Evolutionary conservation across 805 yeast genomes (phyloP).

Genomic region (Clavispora phyllophila): DNA sequence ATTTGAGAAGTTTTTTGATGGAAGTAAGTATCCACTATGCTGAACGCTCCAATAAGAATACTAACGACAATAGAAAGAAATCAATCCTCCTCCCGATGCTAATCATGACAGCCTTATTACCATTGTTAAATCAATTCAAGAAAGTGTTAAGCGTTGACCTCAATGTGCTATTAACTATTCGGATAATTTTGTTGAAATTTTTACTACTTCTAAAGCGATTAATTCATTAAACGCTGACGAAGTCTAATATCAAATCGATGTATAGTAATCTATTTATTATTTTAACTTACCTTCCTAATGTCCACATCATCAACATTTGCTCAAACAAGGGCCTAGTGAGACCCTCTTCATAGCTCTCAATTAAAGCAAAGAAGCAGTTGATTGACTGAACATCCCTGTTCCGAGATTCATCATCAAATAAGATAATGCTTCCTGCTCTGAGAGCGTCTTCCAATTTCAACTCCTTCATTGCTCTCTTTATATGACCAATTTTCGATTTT

Average conservation of each 20-base stretch:
- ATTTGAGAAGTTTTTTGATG: slow-evolving; percentile 31
- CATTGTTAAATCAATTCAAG: slow-evolving; percentile 41
- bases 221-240: neutral
- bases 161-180: slow-evolving; percentile 4
- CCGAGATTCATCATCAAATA: slow-evolving; percentile 77
- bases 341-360: slow-evolving; percentile 53
- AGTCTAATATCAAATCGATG: neutral
- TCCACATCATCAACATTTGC: slow-evolving; percentile 37
- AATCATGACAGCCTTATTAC: slow-evolving; percentile 42
- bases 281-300: neutral
- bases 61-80: slow-evolving; percentile 38
- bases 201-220: neutral
- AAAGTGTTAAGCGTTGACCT: slow-evolving; percentile 7
- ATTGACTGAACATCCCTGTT: slow-evolving; percentile 69
- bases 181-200: neutral
- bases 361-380: slow-evolving; percentile 66
- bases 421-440: slow-evolving; percentile 30
- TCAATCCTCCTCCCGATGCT: slow-evolving; percentile 42
- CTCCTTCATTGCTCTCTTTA: slow-evolving; percentile 42
- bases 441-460: slow-evolving; percentile 47
- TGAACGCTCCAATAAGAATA: slow-evolving; percentile 1
- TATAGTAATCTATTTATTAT: neutral
- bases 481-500: slow-evolving; percentile 55
- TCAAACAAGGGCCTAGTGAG: slow-evolving; percentile 53
- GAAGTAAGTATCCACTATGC: slow-evolving; percentile 29